Base-by-base conservation (phyloP, 2,329 filamentous ascomycete genomes). In the Cryoendolithus antarcticus region DNA sequence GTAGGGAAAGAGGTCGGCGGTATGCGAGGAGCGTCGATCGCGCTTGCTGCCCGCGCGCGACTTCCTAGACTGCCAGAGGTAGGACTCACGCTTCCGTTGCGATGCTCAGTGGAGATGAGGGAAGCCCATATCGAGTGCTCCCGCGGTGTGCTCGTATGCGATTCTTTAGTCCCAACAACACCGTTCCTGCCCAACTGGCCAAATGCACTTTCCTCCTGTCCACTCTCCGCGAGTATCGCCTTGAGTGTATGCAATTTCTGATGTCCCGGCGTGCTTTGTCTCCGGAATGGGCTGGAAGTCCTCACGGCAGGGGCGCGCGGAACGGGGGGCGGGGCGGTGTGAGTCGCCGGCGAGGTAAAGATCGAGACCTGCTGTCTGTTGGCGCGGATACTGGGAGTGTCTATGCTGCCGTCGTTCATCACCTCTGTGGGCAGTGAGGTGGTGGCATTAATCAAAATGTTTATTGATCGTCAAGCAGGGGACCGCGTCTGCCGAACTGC, bases 81-180 rank as follows among this genome's bases (percentile, higher is more conserved):
- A n/a, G n/a, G n/a, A n/a, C n/a, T n/a, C n/a, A n/a, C n/a, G n/a
- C n/a, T n/a, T n/a, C 15, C 24, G 28, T 29, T 34, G 28, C 6
- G 33, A n/a, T 28, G 28, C 19, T 35, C 9, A 15, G 28, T 13
- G 30, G 33, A 13, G 11, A 31, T 34, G 29, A 28, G 38, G 29
- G 38, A 29, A 13, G 30, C 34, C 29, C 38, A 40, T 40, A 30
- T 31, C 38, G 38, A 27, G 28, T 19, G 13, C 2, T 33, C 33
- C 13, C 21, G 29, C 30, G 38, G 38, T 24, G n/a, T 30, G 28
- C 11, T 12, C 4, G 21, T 9, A 15, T 6, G 10, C 30, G 12
- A 7, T 28, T 19, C 33, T 11, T n/a, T 35, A 11, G 32, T 6
- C 12, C n/a, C 21, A n/a, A n/a, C 5, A 15, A 10, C 3, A 11